These are phyloP conservation scores for Powellomyces hirtus DNA, from an alignment of 192 early-diverging fungal genomes.

Conservation along the genomic window DNA sequence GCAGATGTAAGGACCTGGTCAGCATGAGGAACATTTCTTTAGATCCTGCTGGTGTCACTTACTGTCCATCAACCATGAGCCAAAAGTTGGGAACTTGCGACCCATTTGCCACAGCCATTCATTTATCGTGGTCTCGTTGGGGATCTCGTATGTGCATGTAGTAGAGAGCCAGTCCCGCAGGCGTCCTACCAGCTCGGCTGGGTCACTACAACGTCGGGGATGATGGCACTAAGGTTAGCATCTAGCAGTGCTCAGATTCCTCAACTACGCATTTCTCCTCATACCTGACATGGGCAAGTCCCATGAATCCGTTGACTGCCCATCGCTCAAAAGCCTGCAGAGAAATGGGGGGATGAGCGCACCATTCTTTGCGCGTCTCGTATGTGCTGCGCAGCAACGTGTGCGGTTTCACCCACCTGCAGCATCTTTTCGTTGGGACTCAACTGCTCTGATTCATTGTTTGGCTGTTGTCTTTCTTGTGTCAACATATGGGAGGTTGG, in stretches of 20 bases:
- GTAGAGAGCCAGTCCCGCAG: slow-evolving; percentile 7
- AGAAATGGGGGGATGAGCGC: not conserved
- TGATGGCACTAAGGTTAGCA: not conserved
- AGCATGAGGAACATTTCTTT: not conserved
- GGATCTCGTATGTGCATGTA: not conserved
- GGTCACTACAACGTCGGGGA: not conserved
- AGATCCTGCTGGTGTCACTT: not conserved
- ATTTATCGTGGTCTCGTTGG: not conserved
- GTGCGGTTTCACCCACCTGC: not conserved
- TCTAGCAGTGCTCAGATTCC: not conserved
- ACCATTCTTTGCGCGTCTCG: not conserved
- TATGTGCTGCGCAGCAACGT: not conserved
- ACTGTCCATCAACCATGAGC: slow-evolving; percentile 23
- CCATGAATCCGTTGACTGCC: slow-evolving; percentile 13
- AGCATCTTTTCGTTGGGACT: not conserved
- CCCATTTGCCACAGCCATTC: slow-evolving; percentile 16
- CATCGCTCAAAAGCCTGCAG: slow-evolving; percentile 13
- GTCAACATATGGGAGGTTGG: too few species aligned
- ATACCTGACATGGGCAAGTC: slow-evolving; percentile 9
- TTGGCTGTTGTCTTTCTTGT: too few species aligned
- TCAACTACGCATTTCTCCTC: not conserved
- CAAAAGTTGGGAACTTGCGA: slow-evolving; percentile 3
- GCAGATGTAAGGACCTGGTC: too few species aligned
- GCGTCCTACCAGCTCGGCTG: slow-evolving; percentile 1
- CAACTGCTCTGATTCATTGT: too few species aligned